Evolutionary conservation across 495 filamentous ascomycete genomes (phyloP).

Genomic region (Aspergillus panamensis): DNA sequence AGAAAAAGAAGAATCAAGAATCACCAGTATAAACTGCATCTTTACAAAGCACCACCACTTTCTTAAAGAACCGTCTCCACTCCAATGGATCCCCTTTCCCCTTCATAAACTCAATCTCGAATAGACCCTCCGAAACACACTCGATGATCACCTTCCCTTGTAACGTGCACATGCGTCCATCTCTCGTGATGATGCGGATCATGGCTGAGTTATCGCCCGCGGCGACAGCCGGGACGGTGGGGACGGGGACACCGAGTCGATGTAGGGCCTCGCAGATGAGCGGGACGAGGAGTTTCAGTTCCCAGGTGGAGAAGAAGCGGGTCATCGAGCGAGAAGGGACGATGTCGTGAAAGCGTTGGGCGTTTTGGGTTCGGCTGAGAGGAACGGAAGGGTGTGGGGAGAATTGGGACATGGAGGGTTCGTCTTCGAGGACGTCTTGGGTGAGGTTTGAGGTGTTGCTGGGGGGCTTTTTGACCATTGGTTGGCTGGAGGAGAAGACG

Average conservation of each 20-base stretch:
- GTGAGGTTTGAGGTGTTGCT: slow-evolving; percentile 28
- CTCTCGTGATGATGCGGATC: slow-evolving; percentile 69
- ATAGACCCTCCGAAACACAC: slow-evolving; percentile 57
- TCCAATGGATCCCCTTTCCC: slow-evolving; percentile 93
- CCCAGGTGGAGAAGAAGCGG: slow-evolving; percentile 84
- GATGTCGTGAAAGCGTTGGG: slow-evolving; percentile 84
- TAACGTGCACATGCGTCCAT: slow-evolving; percentile 74
- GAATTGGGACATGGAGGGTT: slow-evolving; percentile 92
- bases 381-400: slow-evolving; percentile 75
- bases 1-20: not conserved
- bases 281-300: slow-evolving; percentile 72
- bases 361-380: slow-evolving; percentile 78
- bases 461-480: slow-evolving; percentile 31
- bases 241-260: slow-evolving; percentile 73
- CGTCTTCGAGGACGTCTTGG: slow-evolving; percentile 69
- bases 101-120: slow-evolving; percentile 91
- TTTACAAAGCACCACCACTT: slow-evolving; percentile 75
- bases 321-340: slow-evolving; percentile 76
- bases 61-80: slow-evolving; percentile 97
- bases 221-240: slow-evolving; percentile 39
- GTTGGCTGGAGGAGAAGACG: slow-evolving; percentile 54
- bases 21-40: slow-evolving; percentile 66
- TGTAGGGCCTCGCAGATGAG: slow-evolving; percentile 78
- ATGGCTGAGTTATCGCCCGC: slow-evolving; percentile 53
- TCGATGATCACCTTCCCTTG: slow-evolving; percentile 84